Evolutionary conservation across 805 yeast species (phyloP), one percentile per base, ranked within the genome.

Genomic region (Jamesozyma jinghongensis): DNA sequence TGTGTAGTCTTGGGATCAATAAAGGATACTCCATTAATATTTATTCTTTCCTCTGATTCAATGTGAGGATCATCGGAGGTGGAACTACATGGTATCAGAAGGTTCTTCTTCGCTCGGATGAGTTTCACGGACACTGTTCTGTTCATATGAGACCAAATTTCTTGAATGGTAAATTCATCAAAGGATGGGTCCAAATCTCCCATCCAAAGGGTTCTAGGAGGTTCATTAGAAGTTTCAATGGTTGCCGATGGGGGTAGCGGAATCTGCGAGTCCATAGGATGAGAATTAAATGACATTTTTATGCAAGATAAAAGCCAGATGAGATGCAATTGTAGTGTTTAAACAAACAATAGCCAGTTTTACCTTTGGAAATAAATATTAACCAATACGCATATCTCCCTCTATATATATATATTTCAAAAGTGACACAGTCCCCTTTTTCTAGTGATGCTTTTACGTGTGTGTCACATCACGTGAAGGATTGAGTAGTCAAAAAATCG

Each of bases 151-250:
- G 67, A 67, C 86, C 87, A 81, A 59, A 85, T 67, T 35, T 75
- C 65, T 37, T 69, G 67, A 13, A 75, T 66, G 19, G 76, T 75
- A 3, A 63, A 67, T 56, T 82, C 92, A 54, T 80, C 85, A 53
- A 81, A 74, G 75, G 81, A 75, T 1, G 90, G 85, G 54, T 83
- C 90, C 49, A 83, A 65, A 59, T 83, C 92, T 10, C 94, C 94
- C 94, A 83, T 83, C 94, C 94, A 83, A 26, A 83, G 63, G 1
- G 94, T 83, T 45, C 81, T 70, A 19, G 94, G 86, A 13, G 73
- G 69, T 12, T 68, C 66, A 5, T 59, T 50, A 1, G 71, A 63
- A 1, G 71, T 66, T 34, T 71, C 70, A 3, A 75, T 67, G 2
- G 74, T 71, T 33, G 70, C 68, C 32, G 65, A 62, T 4, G 81